A percentile compares a stretch with the other conserved stretches of the same genome.
Conservation (phyloP, 2,329 filamentous ascomycete species). For the Exophiala sideris region DNA sequence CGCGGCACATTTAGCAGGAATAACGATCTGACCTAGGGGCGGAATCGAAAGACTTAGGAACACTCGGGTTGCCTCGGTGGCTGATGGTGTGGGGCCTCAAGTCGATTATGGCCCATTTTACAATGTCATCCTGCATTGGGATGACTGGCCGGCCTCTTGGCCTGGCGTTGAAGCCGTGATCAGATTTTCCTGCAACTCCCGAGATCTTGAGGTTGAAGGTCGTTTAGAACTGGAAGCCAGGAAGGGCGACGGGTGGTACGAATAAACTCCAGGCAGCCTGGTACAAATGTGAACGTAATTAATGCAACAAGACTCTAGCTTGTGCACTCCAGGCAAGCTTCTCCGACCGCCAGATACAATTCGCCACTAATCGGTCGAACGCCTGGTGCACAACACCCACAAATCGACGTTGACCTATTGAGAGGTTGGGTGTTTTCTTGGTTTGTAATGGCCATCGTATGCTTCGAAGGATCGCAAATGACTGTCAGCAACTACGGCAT, state of each 20-base stretch:
- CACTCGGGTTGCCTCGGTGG: conserved; percentile 1
- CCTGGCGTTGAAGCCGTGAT: background rate
- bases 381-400: no score
- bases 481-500: no score
- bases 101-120: background rate
- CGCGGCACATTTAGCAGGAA: background rate
- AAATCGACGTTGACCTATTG: no score
- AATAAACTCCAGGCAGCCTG: no score
- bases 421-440: no score
- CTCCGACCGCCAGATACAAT: no score
- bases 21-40: background rate
- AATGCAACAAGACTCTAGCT: no score
- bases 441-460: no score
- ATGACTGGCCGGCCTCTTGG: conserved; percentile 5
- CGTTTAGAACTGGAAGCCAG: background rate
- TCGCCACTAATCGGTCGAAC: no score
- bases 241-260: background rate
- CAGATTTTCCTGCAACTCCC: conserved; percentile 18
- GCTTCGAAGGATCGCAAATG: no score
- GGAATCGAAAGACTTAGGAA: background rate
- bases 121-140: conserved; percentile 10
- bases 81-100: background rate
- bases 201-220: conserved; percentile 3
- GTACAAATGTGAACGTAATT: no score
- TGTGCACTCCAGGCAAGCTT: no score